Base-by-base conservation (phyloP, 768 basidiomycete genomes). In the Hygrophoropsis aurantiaca region DNA sequence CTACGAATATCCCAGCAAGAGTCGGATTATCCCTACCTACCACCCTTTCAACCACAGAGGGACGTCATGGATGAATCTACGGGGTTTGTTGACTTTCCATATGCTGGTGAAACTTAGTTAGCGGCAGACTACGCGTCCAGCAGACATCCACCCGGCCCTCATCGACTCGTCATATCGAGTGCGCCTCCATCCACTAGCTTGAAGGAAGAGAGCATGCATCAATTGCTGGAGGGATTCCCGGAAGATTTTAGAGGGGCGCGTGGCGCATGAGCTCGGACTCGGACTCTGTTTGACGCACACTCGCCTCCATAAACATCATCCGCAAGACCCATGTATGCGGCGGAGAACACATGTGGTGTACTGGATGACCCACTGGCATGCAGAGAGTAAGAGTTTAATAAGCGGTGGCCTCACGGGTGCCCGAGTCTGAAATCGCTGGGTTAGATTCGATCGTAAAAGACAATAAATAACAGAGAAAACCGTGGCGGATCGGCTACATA, bases 71-170 rank as follows among this genome's bases (percentile, higher is more conserved):
- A 47, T 27, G 64, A 54, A 42, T 56, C 13, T 20, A 62, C 58
- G 0, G 63, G 60, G 0, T 58, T 51, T 18, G 34, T 60, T 4
- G 49, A 56, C 24, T 63, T 63, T 40, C 39, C 21, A n/a, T 42
- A 49, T 15, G 56, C 52, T 18, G 21, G 9, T 7, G 43, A 64
- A 44, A 54, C 56, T 1, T 72, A 66, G 63, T 65, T 82, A 8
- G 78, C 65, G 0, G 51, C 64, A 5, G 68, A 74, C 32, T 76
- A 72, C 39, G 74, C 55, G 6, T 60, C 68, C 30, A 53, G 62
- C 13, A 61, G 64, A 11, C 64, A 71, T n/a, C 76, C 76, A 2
- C 19, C 42, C 0, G 74, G 74, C 0, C 49, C 78, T 10, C 66
- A 60, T 37, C 68, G 59, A 9, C 51, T 73, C 1, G 59, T 72